Conservation (phyloP, 352 stramenopile species). For the Phytophthora pistaciae region DNA sequence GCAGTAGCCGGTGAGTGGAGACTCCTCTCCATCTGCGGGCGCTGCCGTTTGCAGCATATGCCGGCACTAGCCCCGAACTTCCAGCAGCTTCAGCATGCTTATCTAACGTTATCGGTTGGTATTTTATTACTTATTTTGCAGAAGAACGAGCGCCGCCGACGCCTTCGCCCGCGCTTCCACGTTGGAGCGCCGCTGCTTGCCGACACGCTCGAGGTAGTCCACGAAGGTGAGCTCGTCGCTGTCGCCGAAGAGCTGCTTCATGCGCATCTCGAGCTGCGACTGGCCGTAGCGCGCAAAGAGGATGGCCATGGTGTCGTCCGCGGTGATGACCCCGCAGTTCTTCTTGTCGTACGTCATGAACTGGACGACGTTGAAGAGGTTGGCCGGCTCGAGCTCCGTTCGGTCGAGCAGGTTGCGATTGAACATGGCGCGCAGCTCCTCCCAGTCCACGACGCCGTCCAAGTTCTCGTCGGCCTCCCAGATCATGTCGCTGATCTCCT, state of each 20-base stretch:
- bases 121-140: neutral
- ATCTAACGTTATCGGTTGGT: neutral
- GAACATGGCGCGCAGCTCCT: constrained; percentile 97
- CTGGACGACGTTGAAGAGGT: constrained; percentile 97
- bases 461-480: constrained; percentile 99
- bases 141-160: constrained; percentile 20
- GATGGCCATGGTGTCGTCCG: constrained; percentile 99
- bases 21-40: neutral
- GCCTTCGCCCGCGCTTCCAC: constrained; percentile 60
- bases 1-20: no score
- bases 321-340: constrained; percentile 94
- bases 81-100: neutral
- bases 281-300: constrained; percentile 95
- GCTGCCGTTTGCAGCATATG: neutral
- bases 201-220: constrained; percentile 79
- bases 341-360: constrained; percentile 99
- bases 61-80: neutral
- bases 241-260: constrained; percentile 93
- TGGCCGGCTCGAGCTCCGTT: constrained; percentile 95
- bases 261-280: constrained; percentile 90
- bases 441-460: constrained; percentile 95
- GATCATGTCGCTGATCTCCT: constrained; percentile 98
- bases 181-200: constrained; percentile 77
- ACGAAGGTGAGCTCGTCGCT: constrained; percentile 85
- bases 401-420: constrained; percentile 96